Conservation (phyloP, 2,329 filamentous ascomycete genomes). For the Nannizzia gypsea region DNA sequence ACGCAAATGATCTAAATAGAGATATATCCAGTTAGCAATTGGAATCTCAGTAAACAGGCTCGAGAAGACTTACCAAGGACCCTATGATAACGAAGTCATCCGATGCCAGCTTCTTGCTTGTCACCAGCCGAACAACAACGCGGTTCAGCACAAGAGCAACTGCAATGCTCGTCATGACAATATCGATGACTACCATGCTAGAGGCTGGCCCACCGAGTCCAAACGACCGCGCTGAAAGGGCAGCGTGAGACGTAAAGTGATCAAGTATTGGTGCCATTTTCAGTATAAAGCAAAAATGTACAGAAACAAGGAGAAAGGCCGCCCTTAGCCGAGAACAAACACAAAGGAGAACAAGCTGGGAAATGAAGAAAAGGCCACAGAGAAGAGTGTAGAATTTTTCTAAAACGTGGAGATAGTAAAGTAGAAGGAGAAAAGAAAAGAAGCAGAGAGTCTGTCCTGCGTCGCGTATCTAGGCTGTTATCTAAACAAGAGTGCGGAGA, state of each 20-base stretch:
- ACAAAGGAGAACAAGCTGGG: neutral
- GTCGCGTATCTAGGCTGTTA: neutral
- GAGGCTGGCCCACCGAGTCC: slow-evolving; percentile 15
- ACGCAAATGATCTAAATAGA: slow-evolving; percentile 16
- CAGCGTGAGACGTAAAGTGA: neutral
- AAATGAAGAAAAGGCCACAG: neutral
- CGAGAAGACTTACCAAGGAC: slow-evolving; percentile 17
- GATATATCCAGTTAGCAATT: neutral
- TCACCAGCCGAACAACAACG: slow-evolving; percentile 17
- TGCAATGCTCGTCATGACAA: slow-evolving; percentile 18
- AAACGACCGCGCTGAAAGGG: slow-evolving; percentile 7
- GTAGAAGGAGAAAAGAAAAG: neutral
- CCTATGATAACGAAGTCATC: slow-evolving; percentile 22
- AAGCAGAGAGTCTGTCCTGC: neutral
- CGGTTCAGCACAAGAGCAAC: slow-evolving; percentile 19
- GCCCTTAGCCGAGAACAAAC: neutral
- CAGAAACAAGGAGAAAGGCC: neutral
- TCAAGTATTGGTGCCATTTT: slow-evolving; percentile 9
- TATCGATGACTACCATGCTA: slow-evolving; percentile 17
- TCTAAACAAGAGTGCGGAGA: neutral
- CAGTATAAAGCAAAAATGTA: neutral
- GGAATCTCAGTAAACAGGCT: neutral
- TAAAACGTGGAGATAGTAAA: neutral
- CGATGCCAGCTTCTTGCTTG: slow-evolving; percentile 16
- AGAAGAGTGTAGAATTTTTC: neutral